Percentiles rank a stretch among this genome's conserved stretches.
phyloP scores from a whole-genome alignment of 75 land plant genomes.

The Pinus tabuliformis region DNA sequence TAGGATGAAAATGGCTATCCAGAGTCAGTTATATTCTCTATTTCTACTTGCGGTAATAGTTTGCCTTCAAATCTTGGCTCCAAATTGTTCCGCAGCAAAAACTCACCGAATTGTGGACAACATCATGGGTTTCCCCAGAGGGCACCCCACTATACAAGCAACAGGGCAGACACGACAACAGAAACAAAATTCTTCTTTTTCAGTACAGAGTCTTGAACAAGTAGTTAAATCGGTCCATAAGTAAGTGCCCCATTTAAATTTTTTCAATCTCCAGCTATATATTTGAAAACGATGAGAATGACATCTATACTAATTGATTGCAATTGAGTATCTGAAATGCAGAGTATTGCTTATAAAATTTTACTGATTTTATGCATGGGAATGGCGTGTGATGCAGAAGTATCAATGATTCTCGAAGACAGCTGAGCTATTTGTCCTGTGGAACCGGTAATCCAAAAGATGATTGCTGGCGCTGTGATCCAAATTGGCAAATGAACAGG shows the following conservation, averaged over 20 bases:
- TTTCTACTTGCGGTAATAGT: not conserved
- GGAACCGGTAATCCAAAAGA: constrained; percentile 43
- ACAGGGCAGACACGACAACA: no score
- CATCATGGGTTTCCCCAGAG: not conserved
- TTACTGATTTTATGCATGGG: not conserved
- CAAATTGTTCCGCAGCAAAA: not conserved
- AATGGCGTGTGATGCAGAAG: not conserved
- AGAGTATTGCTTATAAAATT: not conserved
- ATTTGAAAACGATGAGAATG: not conserved
- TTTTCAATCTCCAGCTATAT: not conserved
- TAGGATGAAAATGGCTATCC: not conserved
- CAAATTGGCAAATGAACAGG: constrained; percentile 31
- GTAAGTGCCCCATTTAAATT: not conserved
- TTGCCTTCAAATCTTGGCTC: not conserved
- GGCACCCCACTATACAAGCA: not conserved
- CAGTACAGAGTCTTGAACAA: not conserved
- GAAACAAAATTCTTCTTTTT: not conserved
- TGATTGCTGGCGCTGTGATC: constrained; percentile 42
- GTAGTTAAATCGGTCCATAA: constrained; percentile 4
- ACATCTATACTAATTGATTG: not conserved
- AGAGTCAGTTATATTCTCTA: not conserved
- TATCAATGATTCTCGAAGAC: constrained; percentile 9
- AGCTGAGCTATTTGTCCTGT: constrained; percentile 7
- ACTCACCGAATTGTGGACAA: not conserved
- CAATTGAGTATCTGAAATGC: not conserved